phyloP scores from a whole-genome alignment of 176 grass and related monocot species.

The Paspalum notatum region DNA sequence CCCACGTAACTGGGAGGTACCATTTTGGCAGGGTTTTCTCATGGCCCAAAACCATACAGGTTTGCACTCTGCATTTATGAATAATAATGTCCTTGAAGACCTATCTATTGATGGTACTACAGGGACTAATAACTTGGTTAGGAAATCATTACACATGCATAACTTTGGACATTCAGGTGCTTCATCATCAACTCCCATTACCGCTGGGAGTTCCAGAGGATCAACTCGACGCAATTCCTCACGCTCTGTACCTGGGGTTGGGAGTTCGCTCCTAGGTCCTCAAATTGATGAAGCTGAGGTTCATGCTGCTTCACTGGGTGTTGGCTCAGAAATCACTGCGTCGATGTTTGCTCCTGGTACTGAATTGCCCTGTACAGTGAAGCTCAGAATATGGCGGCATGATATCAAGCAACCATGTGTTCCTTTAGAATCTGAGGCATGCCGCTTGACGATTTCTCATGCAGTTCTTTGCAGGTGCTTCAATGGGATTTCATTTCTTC shows the following conservation, averaged over 20 bases:
- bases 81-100: constrained; percentile 44
- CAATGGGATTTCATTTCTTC: constrained; percentile 31
- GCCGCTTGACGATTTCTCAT: constrained; percentile 84
- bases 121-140: constrained; percentile 42
- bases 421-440: constrained; percentile 50
- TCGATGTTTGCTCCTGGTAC: constrained; percentile 68
- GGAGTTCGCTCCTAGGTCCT: constrained; percentile 47
- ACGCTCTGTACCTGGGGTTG: constrained; percentile 54
- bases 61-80: constrained; percentile 46
- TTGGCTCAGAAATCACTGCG: constrained; percentile 69
- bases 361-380: constrained; percentile 98
- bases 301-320: constrained; percentile 59
- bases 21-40: constrained; percentile 89
- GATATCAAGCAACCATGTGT: constrained; percentile 67
- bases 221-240: constrained; percentile 48
- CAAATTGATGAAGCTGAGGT: constrained; percentile 72
- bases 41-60: constrained; percentile 76
- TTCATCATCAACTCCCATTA: constrained; percentile 51
- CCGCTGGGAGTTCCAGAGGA: constrained; percentile 51
- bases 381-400: constrained; percentile 95
- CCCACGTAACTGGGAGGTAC: constrained; percentile 79
- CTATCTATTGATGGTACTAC: constrained; percentile 26
- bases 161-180: constrained; percentile 44
- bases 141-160: constrained; percentile 36
- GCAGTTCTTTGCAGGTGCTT: constrained; percentile 98